A percentile compares a stretch with the other conserved stretches of the same genome.
phyloP scores from a whole-genome alignment of 345 rosid genomes.

The Corchorus capsularis region DNA sequence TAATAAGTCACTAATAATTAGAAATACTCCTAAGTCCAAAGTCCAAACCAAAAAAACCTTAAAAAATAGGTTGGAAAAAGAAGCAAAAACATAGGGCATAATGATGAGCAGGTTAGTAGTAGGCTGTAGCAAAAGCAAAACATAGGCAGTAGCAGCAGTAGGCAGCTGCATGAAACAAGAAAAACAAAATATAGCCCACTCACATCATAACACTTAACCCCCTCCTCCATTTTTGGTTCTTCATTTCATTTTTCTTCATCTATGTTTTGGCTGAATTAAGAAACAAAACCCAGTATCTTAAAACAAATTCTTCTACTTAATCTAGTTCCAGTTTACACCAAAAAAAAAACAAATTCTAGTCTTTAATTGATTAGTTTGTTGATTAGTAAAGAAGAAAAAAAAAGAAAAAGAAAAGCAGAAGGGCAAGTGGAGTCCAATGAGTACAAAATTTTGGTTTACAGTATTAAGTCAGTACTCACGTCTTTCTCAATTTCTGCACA shows the following conservation, averaged over 20 bases:
- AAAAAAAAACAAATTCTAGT: too few relatives aligned
- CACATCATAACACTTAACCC: background rate
- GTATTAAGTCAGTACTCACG: background rate
- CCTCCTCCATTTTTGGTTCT: background rate
- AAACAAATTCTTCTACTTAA: too few relatives aligned
- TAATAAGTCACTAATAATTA: too few relatives aligned
- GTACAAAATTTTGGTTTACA: background rate
- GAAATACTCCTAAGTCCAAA: too few relatives aligned
- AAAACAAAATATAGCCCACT: background rate
- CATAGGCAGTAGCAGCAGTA: background rate
- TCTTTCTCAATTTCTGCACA: conserved; percentile 16
- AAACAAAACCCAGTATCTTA: background rate
- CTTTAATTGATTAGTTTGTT: background rate
- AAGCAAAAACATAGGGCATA: background rate
- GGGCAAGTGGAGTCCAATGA: conserved; percentile 3
- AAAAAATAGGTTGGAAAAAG: background rate
- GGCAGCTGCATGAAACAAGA: background rate
- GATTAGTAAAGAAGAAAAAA: too few relatives aligned
- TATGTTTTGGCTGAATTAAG: background rate
- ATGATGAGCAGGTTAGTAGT: conserved; percentile 9
- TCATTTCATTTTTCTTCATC: conserved; percentile 8
- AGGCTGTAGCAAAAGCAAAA: background rate
- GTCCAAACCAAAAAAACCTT: background rate
- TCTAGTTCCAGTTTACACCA: too few relatives aligned
- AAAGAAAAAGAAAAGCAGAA: background rate